Evolutionary conservation across 2,329 filamentous ascomycete species (phyloP), one percentile per base, ranked within the genome.

Genomic region (Alternaria sp.): DNA sequence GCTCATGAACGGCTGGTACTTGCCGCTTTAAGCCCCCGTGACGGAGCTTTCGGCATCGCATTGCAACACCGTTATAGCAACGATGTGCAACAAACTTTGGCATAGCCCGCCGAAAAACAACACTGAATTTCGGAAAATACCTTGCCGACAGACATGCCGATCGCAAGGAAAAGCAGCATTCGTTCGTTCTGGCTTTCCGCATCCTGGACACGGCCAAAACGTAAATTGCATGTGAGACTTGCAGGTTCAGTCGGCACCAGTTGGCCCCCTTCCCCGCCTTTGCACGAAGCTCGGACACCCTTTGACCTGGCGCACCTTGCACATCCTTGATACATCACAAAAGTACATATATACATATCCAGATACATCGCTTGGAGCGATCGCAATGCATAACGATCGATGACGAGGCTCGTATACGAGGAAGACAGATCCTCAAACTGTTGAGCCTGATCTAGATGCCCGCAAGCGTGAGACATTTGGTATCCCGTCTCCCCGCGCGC

Each of bases 1-100:
- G 61, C 50, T 51, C 43, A 47, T 56, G 64, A 68, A 68, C 66
- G 54, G 59, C 64, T 67, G 64, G 66, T 62, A 67, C 50, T 63
- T 67, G 66, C 66, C 66, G 66, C 64, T 55, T 36, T 51, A 52
- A 43, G 49, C 47, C 46, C 36, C 17, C 36, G 26, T 28, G 13
- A 52, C 49, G 55, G 49, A 28, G 43, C 23, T 15, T 15, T 54
- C 60, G 60, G 60, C 60, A 62, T 44, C 30, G 49, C n/a, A 52
- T 40, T n/a, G 53, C 40, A 56, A 56, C 25, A 56, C 53, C 53
- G 53, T 56, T 56, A n/a, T 28, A 46, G 53, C 44, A 56, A 25
- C 36, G 53, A 56, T 45, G 32, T 26, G 43, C 52, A 55, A 26
- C 32, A 43, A 21, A 55, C 11, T 28, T 56, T 28, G 53, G 40